These are phyloP conservation scores for Trichoderma cornu-damae DNA, from an alignment of 2,329 filamentous ascomycete species.

Conservation along the genomic window DNA sequence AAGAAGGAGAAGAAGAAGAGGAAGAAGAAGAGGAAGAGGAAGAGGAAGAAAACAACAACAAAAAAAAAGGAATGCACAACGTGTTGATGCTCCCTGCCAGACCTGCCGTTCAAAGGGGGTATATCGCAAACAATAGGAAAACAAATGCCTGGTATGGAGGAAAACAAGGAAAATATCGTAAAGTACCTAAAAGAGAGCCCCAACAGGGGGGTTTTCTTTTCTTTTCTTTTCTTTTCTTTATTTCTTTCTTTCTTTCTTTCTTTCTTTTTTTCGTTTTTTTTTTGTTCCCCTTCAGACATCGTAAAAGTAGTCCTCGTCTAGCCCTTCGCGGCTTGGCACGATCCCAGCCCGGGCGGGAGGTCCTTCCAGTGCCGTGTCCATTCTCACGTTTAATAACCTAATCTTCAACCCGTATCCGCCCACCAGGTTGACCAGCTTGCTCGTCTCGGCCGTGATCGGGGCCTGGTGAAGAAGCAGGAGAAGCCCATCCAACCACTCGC, in stretches of 20 bases:
- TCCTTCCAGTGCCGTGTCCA: conserved; percentile 69
- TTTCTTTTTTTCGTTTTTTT: too few species aligned
- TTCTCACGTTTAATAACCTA: conserved; percentile 80
- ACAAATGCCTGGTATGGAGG: not conserved
- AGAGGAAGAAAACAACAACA: conserved; percentile 15
- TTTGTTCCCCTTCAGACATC: too few species aligned
- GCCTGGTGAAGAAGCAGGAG: conserved; percentile 93
- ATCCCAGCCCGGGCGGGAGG: conserved; percentile 64
- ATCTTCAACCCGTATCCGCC: conserved; percentile 91
- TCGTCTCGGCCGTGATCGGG: conserved; percentile 95
- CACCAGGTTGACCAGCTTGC: conserved; percentile 79
- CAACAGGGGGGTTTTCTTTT: too few species aligned
- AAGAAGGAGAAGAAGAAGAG: conserved; percentile 9
- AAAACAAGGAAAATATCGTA: not conserved
- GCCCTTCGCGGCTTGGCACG: conserved; percentile 74
- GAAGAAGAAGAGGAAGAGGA: not conserved
- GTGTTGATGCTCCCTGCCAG: conserved; percentile 17
- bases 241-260: too few species aligned
- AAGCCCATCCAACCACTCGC: conserved; percentile 93
- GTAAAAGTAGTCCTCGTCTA: conserved; percentile 94
- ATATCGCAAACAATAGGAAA: conserved; percentile 12
- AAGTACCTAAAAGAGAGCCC: not conserved
- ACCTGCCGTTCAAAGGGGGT: conserved; percentile 17
- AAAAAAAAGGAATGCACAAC: conserved; percentile 15
- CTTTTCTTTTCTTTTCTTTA: too few species aligned